Base-by-base conservation (phyloP, 495 filamentous ascomycete genomes). In the Hyaloscypha finlandica region DNA sequence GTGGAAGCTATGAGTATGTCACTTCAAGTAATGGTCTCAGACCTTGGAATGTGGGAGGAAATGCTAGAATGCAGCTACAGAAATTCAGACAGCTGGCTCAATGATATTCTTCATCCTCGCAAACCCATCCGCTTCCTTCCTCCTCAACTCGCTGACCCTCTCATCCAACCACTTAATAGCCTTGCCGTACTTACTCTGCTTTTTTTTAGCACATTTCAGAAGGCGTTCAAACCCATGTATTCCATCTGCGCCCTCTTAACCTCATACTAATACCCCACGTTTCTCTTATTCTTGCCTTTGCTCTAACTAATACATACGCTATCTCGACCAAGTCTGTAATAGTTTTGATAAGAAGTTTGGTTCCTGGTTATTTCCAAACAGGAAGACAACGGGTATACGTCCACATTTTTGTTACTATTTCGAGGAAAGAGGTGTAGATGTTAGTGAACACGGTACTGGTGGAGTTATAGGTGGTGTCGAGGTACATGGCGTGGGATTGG, bases 401-500 rank as follows among this genome's bases (percentile, higher is more conserved):
- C 80, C 92, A 94, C 82, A 91, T 90, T 75, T 94, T 96, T 76
- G 88, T 90, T 1, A 91, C 93, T 4, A 89, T 83, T 66, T 93
- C 92, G 35, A 83, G 64, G 65, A 97, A 93, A 45, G 85, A 88
- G 5, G 85, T 78, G 74, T 93, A 89, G 16, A 96, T 77, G 71
- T 94, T 97, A 5, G 76, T 75, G 4, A 96, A 77, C n/a, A n/a
- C n/a, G 0, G 86, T 90, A 1, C 71, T 56, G 2, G 84, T n/a
- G n/a, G n/a, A n/a, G n/a, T n/a, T n/a, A n/a, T n/a, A 71, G 6
- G 87, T 86, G 74, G 91, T 92, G 73, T 97, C 94, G 65, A 95
- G 89, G 75, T 94, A 94, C 90, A 97, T 96, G 32, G 89, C 82
- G 70, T 96, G 90, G 61, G 91, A 86, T 69, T 95, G 92, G 56